Percentiles rank a stretch among this genome's conserved stretches.
These are phyloP conservation scores for Phytophthora palmivora DNA, from an alignment of 352 stramenopile genomes.

Conservation along the genomic window DNA sequence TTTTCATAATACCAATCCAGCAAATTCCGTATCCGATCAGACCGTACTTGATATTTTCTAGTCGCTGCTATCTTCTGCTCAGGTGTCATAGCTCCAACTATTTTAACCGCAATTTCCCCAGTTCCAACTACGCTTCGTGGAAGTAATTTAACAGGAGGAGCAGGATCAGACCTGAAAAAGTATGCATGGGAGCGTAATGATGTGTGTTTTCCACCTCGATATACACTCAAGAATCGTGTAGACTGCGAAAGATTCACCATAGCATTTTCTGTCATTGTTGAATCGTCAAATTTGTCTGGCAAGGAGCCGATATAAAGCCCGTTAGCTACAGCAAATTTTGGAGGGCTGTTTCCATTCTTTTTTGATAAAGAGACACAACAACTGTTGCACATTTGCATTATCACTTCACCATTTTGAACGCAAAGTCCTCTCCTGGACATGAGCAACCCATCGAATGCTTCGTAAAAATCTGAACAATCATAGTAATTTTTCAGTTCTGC, in stretches of 20 bases:
- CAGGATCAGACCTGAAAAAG: slow-evolving; percentile 7
- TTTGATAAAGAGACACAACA: neutral
- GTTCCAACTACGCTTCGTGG: neutral
- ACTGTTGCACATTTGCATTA: slow-evolving; percentile 1
- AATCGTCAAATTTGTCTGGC: no score
- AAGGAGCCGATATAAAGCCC: no score
- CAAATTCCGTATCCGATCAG: neutral
- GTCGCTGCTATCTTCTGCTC: neutral
- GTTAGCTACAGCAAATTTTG: slow-evolving; percentile 7
- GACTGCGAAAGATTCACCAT: no score
- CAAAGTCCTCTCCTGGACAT: neutral
- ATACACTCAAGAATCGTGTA: neutral
- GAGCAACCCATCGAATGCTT: no score
- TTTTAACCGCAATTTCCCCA: neutral
- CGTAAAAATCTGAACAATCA: neutral
- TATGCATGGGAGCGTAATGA: slow-evolving; percentile 1
- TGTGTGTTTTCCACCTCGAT: slow-evolving; percentile 3
- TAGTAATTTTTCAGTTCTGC: neutral
- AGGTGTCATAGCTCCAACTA: slow-evolving; percentile 1
- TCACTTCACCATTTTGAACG: neutral
- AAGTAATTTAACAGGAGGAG: slow-evolving; percentile 1
- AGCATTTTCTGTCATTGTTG: no score
- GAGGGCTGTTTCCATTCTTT: neutral
- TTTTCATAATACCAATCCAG: slow-evolving; percentile 2
- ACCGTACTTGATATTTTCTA: slow-evolving; percentile 3